Percentiles rank a stretch among this genome's conserved stretches.
Evolutionary conservation across 805 yeast genomes (phyloP).

Genomic region (Diddensiella caesifluorescens): DNA sequence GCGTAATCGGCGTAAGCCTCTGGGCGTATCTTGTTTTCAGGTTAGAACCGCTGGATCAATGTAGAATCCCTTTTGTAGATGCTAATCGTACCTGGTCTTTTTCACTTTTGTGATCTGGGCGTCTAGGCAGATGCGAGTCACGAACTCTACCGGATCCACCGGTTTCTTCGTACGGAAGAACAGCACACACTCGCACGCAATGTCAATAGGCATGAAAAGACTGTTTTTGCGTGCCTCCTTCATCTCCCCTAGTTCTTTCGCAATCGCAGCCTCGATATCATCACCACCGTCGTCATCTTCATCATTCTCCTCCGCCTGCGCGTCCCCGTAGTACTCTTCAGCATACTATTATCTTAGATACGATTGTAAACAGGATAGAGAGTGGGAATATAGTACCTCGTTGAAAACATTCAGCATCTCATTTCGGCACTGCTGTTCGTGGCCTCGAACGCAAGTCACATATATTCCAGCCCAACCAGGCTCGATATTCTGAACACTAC

Average conservation of each 20-base stretch:
- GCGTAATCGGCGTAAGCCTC: conserved; percentile 72
- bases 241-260: conserved; percentile 56
- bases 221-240: conserved; percentile 34
- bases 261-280: conserved; percentile 67
- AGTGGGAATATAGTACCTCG: conserved; percentile 33
- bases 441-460: conserved; percentile 80
- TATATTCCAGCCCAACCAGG: conserved; percentile 85
- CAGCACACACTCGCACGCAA: conserved; percentile 48
- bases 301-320: conserved; percentile 14
- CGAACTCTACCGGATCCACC: conserved; percentile 69
- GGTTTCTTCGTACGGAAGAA: conserved; percentile 80
- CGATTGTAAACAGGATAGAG: background rate
- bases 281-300: conserved; percentile 32
- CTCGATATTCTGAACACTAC: conserved; percentile 42
- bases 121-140: conserved; percentile 57
- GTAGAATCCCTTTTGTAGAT: background rate
- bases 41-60: background rate
- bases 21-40: conserved; percentile 56
- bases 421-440: conserved; percentile 70
- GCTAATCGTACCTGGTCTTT: conserved; percentile 54
- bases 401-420: conserved; percentile 59
- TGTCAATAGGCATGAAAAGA: conserved; percentile 20
- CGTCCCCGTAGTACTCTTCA: conserved; percentile 7
- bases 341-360: background rate
- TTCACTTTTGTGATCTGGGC: conserved; percentile 41